Conservation (phyloP, 2,329 filamentous ascomycete genomes). For the Nannizzia gypsea region DNA sequence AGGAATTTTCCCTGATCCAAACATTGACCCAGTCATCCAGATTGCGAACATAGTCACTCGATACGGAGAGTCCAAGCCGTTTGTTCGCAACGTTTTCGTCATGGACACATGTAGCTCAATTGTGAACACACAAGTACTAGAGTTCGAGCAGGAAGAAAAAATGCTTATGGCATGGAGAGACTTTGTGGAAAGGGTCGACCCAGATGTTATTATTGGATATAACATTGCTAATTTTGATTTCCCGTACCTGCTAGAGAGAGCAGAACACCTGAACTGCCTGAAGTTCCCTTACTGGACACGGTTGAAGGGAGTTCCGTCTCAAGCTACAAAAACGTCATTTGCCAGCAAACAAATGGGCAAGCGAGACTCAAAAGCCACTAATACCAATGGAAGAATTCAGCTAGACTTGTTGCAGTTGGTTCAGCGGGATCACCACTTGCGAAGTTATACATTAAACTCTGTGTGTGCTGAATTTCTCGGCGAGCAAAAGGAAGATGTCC, state of each 20-base stretch:
- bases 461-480: constrained; percentile 89
- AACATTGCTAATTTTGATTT: constrained; percentile 99
- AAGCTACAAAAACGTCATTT: constrained; percentile 69
- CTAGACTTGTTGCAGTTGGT: constrained; percentile 89
- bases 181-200: constrained; percentile 80
- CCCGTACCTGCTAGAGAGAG: constrained; percentile 82
- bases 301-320: constrained; percentile 57
- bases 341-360: constrained; percentile 98
- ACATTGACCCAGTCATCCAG: constrained; percentile 88
- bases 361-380: constrained; percentile 85
- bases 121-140: constrained; percentile 84
- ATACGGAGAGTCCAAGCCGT: constrained; percentile 91
- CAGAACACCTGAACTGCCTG: constrained; percentile 65
- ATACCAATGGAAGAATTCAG: constrained; percentile 86
- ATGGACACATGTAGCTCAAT: constrained; percentile 85
- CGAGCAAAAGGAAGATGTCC: constrained; percentile 97
- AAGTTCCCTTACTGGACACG: constrained; percentile 83
- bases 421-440: constrained; percentile 84
- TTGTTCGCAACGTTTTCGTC: constrained; percentile 92
- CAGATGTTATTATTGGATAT: constrained; percentile 97
- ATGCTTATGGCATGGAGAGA: constrained; percentile 91
- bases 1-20: constrained; percentile 89
- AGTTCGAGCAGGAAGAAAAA: constrained; percentile 67
- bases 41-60: constrained; percentile 92
- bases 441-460: constrained; percentile 95